Conservation (phyloP, 2,329 filamentous ascomycete genomes). For the Microdochium nivale region DNA sequence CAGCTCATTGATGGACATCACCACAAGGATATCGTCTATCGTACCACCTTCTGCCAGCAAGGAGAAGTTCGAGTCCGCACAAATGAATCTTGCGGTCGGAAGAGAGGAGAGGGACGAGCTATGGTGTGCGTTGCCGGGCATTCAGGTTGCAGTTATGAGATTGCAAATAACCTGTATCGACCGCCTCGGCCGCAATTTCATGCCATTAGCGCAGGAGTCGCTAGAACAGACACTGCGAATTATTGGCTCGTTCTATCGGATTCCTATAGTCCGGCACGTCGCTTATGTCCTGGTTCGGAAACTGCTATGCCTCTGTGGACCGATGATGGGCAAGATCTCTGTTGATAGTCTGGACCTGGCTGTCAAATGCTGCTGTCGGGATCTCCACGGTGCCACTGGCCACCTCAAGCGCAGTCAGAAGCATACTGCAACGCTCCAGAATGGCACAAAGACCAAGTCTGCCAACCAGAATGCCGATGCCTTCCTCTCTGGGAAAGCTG, state of each 20-base stretch:
- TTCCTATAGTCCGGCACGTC: slow-evolving; percentile 46
- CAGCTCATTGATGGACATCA: slow-evolving; percentile 58
- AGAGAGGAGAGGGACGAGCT: slow-evolving; percentile 77
- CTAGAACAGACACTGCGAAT: slow-evolving; percentile 66
- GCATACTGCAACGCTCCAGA: slow-evolving; percentile 20
- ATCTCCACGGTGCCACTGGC: slow-evolving; percentile 52
- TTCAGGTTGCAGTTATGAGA: slow-evolving; percentile 64
- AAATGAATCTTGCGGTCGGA: slow-evolving; percentile 63
- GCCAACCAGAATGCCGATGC: slow-evolving; percentile 59
- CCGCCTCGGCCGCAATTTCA: slow-evolving; percentile 47
- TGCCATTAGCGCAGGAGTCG: slow-evolving; percentile 53
- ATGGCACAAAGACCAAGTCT: slow-evolving; percentile 30
- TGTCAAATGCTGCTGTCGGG: slow-evolving; percentile 63
- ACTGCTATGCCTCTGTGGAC: slow-evolving; percentile 54
- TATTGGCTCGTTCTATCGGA: slow-evolving; percentile 49
- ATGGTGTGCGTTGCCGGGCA: slow-evolving; percentile 61
- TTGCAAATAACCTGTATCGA: slow-evolving; percentile 49
- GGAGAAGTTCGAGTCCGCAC: slow-evolving; percentile 39
- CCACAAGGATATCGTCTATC: slow-evolving; percentile 62
- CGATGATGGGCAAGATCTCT: slow-evolving; percentile 56
- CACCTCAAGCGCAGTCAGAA: slow-evolving; percentile 33
- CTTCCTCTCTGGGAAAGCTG: slow-evolving; percentile 46
- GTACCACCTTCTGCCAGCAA: slow-evolving; percentile 38
- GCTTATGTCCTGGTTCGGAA: slow-evolving; percentile 51
- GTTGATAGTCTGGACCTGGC: slow-evolving; percentile 54